Conservation (phyloP, 2,329 filamentous ascomycete genomes). For the Apiospora aurea region DNA sequence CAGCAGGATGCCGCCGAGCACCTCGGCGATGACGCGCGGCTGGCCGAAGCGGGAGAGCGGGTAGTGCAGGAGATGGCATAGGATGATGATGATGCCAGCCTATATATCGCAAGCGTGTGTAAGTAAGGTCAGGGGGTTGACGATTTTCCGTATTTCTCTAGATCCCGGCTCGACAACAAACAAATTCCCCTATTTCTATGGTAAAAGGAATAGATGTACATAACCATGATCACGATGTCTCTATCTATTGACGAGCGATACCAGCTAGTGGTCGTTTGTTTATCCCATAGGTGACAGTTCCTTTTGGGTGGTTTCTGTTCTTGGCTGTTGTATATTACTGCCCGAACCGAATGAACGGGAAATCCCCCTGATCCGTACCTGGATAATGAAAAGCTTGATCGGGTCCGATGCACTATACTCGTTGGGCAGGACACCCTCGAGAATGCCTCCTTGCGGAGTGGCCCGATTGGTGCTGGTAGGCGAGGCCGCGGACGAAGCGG, state of each 20-base stretch:
- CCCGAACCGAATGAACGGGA: background rate
- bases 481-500: slow-evolving; percentile 40
- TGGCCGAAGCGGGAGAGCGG: slow-evolving; percentile 75
- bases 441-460: slow-evolving; percentile 63
- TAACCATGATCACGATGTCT: background rate
- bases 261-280: background rate
- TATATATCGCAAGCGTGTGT: slow-evolving; percentile 39
- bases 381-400: slow-evolving; percentile 78
- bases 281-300: background rate
- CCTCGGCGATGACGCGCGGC: slow-evolving; percentile 79
- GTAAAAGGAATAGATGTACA: background rate
- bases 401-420: slow-evolving; percentile 74
- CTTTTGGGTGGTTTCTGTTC: no score
- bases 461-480: slow-evolving; percentile 40
- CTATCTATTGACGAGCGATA: no score
- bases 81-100: slow-evolving; percentile 75
- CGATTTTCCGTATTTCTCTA: background rate
- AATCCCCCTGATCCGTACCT: slow-evolving; percentile 49
- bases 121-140: background rate
- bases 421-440: slow-evolving; percentile 75
- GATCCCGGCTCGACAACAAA: background rate
- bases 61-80: slow-evolving; percentile 75
- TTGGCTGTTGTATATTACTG: background rate
- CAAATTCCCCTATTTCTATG: background rate
- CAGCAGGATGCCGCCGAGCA: slow-evolving; percentile 76